Conservation (phyloP, 441 rosid species). For the Populus hybrid region DNA sequence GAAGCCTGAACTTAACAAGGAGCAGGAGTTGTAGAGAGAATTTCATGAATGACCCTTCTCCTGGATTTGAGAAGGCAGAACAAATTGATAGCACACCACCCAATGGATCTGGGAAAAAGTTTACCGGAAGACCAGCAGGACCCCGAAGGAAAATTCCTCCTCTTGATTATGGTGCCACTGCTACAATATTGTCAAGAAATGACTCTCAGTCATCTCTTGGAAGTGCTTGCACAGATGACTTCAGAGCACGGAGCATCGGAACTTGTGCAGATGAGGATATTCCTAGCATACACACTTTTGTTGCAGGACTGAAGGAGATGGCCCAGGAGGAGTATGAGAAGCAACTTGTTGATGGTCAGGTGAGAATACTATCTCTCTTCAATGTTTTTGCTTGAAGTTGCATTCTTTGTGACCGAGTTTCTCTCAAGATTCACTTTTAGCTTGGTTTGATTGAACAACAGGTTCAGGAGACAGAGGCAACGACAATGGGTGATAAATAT, state of each 20-base stretch:
- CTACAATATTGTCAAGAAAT: constrained; percentile 49
- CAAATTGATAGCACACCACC: constrained; percentile 55
- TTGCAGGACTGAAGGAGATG: constrained; percentile 78
- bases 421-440: constrained; percentile 19
- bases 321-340: constrained; percentile 45
- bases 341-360: constrained; percentile 45
- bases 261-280: constrained; percentile 63
- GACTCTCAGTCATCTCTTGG: constrained; percentile 76
- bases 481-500: constrained; percentile 25
- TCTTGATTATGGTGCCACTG: constrained; percentile 32
- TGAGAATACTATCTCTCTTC: constrained; percentile 18
- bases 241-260: constrained; percentile 38
- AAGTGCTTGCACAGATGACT: constrained; percentile 51
- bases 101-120: constrained; percentile 48
- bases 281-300: constrained; percentile 69
- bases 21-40: constrained; percentile 63
- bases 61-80: constrained; percentile 18
- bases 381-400: background rate
- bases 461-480: constrained; percentile 37
- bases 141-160: constrained; percentile 37
- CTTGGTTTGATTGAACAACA: constrained; percentile 18
- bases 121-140: constrained; percentile 68
- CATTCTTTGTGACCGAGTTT: background rate
- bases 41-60: constrained; percentile 35
- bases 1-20: constrained; percentile 40